These are phyloP conservation scores for Incumbomyces delicatus DNA, from an alignment of 2,329 filamentous ascomycete species.

Conservation along the genomic window DNA sequence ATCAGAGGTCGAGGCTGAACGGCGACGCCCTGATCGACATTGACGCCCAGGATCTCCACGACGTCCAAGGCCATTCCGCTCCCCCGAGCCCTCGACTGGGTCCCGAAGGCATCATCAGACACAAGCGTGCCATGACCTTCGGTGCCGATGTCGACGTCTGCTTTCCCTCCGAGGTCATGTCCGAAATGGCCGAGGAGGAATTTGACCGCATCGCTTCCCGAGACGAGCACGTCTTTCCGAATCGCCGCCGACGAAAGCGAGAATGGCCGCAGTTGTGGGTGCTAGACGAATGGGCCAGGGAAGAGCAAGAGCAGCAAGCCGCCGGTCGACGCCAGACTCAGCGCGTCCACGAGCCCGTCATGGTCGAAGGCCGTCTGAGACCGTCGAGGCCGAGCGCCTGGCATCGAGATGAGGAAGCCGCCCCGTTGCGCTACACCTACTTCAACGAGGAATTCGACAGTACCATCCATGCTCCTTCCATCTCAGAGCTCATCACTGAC, in stretches of 20 bases:
- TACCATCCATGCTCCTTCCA: constrained; percentile 91
- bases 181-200: constrained; percentile 74
- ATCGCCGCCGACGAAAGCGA: constrained; percentile 47
- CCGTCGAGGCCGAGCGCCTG: constrained; percentile 64
- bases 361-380: constrained; percentile 79
- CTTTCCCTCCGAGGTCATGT: constrained; percentile 71
- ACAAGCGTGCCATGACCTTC: constrained; percentile 49
- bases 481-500: constrained; percentile 81
- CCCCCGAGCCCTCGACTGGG: constrained; percentile 31
- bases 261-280: constrained; percentile 80
- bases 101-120: constrained; percentile 22
- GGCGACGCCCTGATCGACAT: constrained; percentile 38
- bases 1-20: constrained; percentile 19
- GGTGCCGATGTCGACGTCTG: constrained; percentile 74
- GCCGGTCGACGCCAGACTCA: constrained; percentile 69
- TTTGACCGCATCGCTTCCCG: constrained; percentile 41
- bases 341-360: constrained; percentile 85
- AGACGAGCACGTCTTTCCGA: constrained; percentile 28
- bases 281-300: constrained; percentile 78
- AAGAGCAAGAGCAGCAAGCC: constrained; percentile 80
- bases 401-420: constrained; percentile 81
- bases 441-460: constrained; percentile 96
- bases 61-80: constrained; percentile 23
- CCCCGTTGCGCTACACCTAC: constrained; percentile 91
- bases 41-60: constrained; percentile 24